A percentile compares a stretch with the other conserved stretches of the same genome.
Evolutionary conservation across 2,329 filamentous ascomycete genomes (phyloP).

Genomic region (Ceratocystis lukuohia): DNA sequence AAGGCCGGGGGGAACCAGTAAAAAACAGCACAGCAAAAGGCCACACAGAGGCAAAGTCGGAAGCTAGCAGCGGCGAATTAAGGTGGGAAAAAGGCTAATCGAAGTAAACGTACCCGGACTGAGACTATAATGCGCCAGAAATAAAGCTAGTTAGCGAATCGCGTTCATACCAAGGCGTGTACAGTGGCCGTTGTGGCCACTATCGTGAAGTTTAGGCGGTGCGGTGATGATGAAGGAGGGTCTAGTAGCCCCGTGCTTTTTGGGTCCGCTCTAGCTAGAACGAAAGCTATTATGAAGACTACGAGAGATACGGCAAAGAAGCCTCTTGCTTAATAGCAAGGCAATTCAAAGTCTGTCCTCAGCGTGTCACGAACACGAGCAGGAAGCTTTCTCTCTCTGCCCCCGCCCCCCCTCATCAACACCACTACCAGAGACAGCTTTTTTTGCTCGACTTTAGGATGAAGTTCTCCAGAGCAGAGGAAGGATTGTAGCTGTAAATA

Average conservation of each 20-base stretch:
- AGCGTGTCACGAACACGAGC: no score
- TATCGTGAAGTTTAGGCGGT: not conserved
- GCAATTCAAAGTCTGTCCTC: no score
- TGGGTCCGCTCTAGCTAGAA: not conserved
- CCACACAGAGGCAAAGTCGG: not conserved
- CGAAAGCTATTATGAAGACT: not conserved
- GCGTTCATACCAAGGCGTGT: not conserved
- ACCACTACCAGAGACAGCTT: not conserved
- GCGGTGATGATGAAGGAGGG: not conserved
- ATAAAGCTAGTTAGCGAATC: constrained; percentile 12
- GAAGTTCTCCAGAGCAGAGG: constrained; percentile 8
- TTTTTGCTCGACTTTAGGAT: not conserved
- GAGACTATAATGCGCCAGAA: constrained; percentile 37
- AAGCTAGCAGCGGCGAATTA: not conserved
- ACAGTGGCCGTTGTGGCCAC: not conserved
- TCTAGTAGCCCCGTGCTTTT: not conserved
- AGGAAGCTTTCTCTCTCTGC: no score
- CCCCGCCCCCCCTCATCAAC: no score
- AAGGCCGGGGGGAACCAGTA: not conserved
- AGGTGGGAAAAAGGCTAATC: not conserved
- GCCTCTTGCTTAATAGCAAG: no score
- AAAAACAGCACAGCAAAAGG: constrained; percentile 8
- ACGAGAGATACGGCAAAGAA: not conserved
- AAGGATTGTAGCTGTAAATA: not conserved
- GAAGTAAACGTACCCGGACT: constrained; percentile 48